A percentile compares a stretch with the other conserved stretches of the same genome.
Conservation (phyloP, 2,329 filamentous ascomycete species). For the Venturiaceae sp. region DNA sequence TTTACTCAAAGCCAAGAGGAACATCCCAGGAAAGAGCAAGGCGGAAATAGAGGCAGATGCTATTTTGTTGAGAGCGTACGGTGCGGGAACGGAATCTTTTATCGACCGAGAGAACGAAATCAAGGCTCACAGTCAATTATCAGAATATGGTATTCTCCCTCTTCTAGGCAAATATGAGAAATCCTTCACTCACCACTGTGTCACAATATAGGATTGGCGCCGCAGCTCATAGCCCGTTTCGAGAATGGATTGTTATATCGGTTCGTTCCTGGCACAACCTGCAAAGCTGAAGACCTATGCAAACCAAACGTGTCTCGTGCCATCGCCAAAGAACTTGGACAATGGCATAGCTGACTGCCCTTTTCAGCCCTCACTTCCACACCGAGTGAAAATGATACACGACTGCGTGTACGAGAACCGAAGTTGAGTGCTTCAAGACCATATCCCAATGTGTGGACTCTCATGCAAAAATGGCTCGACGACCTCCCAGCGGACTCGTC, state of each 20-base stretch:
- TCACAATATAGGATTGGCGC: constrained; percentile 45
- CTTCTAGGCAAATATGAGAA: not conserved
- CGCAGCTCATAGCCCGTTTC: constrained; percentile 81
- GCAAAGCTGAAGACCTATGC: constrained; percentile 69
- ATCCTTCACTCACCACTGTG: not conserved
- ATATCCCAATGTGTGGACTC: constrained; percentile 84
- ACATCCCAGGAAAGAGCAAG: constrained; percentile 56
- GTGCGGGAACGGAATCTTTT: constrained; percentile 83
- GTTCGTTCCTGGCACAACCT: constrained; percentile 73
- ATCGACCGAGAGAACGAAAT: constrained; percentile 84
- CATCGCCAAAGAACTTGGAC: constrained; percentile 71
- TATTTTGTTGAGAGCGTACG: constrained; percentile 84
- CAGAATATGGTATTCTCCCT: not conserved
- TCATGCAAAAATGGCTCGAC: constrained; percentile 90
- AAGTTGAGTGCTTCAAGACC: constrained; percentile 43
- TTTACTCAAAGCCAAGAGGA: constrained; percentile 65
- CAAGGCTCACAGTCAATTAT: not conserved
- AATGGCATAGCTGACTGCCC: constrained; percentile 75
- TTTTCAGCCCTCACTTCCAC: constrained; percentile 31
- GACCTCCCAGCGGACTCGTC: constrained; percentile 68
- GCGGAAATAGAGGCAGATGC: constrained; percentile 76
- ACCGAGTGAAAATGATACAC: constrained; percentile 16
- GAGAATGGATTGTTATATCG: constrained; percentile 92
- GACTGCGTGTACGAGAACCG: constrained; percentile 3
- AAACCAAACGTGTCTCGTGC: constrained; percentile 67